Conservation (phyloP, 2,329 filamentous ascomycete genomes). For the Grosmannia penicillata region DNA sequence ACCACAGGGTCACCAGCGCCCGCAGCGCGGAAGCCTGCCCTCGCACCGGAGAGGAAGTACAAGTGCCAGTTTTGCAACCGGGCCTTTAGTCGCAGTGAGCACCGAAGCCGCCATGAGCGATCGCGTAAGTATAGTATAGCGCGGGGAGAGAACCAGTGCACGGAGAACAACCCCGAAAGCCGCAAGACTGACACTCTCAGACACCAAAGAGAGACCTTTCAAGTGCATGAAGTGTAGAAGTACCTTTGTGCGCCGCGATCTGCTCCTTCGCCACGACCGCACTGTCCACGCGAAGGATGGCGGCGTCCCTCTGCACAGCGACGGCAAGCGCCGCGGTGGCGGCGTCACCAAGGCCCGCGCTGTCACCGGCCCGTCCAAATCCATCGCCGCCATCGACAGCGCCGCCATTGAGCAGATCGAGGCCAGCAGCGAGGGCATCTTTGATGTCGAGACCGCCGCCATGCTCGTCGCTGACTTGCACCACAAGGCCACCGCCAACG, state of each 20-base stretch:
- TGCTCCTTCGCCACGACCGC: slow-evolving; percentile 90
- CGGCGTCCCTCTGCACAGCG: slow-evolving; percentile 82
- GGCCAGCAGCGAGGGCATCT: slow-evolving; percentile 75
- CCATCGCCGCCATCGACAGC: slow-evolving; percentile 62
- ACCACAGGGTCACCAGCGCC: slow-evolving; percentile 53
- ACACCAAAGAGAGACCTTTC: slow-evolving; percentile 97
- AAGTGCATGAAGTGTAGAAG: slow-evolving; percentile 97
- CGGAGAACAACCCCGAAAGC: too few species aligned
- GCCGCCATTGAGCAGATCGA: slow-evolving; percentile 86
- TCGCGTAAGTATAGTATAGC: slow-evolving; percentile 87
- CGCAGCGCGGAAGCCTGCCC: slow-evolving; percentile 58
- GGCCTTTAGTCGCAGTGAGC: slow-evolving; percentile 94
- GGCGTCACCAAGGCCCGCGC: slow-evolving; percentile 46
- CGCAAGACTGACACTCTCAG: slow-evolving; percentile 34
- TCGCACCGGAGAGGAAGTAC: slow-evolving; percentile 92
- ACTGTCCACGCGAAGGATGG: slow-evolving; percentile 98
- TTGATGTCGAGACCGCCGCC: slow-evolving; percentile 92
- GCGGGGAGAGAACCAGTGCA: too few species aligned
- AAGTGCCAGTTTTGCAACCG: slow-evolving; percentile 98
- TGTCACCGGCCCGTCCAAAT: slow-evolving; percentile 54
- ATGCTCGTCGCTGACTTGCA: slow-evolving; percentile 98
- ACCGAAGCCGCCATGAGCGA: slow-evolving; percentile 90
- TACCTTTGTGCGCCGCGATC: slow-evolving; percentile 94
- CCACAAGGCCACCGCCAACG: slow-evolving; percentile 74
- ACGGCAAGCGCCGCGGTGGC: slow-evolving; percentile 71